Base-by-base conservation (phyloP, 768 basidiomycete species). In the Gloeopeniophorella convolvens region DNA sequence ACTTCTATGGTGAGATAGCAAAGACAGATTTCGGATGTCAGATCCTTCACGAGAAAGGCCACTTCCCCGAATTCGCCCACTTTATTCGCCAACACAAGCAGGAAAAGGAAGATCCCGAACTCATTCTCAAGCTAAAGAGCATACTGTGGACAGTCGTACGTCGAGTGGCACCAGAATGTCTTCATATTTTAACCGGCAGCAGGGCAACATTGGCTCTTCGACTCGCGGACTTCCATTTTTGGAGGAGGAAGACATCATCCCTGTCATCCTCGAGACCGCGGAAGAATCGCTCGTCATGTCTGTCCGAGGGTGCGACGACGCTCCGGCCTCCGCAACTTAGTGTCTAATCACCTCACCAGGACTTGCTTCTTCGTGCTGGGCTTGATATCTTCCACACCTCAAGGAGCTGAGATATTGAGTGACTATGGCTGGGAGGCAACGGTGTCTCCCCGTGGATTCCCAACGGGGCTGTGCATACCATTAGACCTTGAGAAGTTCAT, bases 1-100 rank as follows among this genome's bases (percentile, higher is more conserved):
- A 99, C 65, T 98, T 99, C 67, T 95, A 97, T 60, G 95, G 95
- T 18, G 95, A 97, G 66, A 89, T 98, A 78, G 85, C 93, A 39
- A 97, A 96, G 66, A 98, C 96, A 3, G 87, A 89, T 48, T 83
- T 94, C 42, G 96, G 96, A 0, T 95, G 93, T 66, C 87, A 89
- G 62, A 82, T 93, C 9, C 70, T 99, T 33, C 80, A 83, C 51
- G 92, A 94, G 51, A 92, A 87, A 58, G 89, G 89, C 0, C 91
- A 98, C 63, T 93, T 98, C 60, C 63, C 76, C 5, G 90, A 95
- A 55, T 97, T 97, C 61, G 84, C 90, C 1, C 83, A 89, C 51
- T 89, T 95, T 60, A 89, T 98, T 45, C 78, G 89, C 20, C 79
- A 83, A 51, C 92, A 98, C 64, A 85, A 84, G 16, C 73, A 85